Percentiles rank a stretch among this genome's conserved stretches.
Conservation (phyloP, 768 basidiomycete genomes). For the Suillus ampliporus region DNA sequence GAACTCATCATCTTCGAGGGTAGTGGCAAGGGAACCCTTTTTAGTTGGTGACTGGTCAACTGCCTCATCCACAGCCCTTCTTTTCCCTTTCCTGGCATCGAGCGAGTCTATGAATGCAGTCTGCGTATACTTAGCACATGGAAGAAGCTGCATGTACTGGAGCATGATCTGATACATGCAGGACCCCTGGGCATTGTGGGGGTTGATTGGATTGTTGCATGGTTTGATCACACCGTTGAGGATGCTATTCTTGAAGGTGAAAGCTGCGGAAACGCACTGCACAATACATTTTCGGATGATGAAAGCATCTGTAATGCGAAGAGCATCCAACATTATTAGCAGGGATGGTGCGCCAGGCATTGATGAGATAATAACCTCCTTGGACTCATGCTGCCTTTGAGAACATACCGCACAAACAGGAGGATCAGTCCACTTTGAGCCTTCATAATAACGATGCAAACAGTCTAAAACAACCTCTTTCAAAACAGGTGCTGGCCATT, state of each 20-base stretch:
- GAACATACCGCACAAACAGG: too few relatives aligned
- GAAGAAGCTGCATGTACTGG: neutral
- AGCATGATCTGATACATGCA: conserved; percentile 1
- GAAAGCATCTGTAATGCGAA: neutral
- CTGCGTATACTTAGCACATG: neutral
- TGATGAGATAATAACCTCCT: too few relatives aligned
- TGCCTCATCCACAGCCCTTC: neutral
- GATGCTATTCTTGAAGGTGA: neutral
- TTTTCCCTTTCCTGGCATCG: neutral
- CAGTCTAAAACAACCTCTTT: too few relatives aligned
- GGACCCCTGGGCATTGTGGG: neutral
- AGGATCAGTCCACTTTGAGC: too few relatives aligned
- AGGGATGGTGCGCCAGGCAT: too few relatives aligned
- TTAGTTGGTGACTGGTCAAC: neutral
- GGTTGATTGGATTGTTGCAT: neutral
- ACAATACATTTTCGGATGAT: neutral
- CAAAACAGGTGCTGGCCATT: too few relatives aligned
- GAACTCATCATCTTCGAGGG: too few relatives aligned
- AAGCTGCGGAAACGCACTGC: neutral
- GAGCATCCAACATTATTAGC: neutral
- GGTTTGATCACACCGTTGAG: neutral
- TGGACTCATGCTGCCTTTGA: too few relatives aligned
- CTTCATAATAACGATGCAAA: too few relatives aligned
- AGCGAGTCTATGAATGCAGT: neutral
- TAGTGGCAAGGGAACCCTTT: too few relatives aligned